phyloP scores from a whole-genome alignment of 225 moss, liverwort and hornwort species.

The Pleurozium schreberi region DNA sequence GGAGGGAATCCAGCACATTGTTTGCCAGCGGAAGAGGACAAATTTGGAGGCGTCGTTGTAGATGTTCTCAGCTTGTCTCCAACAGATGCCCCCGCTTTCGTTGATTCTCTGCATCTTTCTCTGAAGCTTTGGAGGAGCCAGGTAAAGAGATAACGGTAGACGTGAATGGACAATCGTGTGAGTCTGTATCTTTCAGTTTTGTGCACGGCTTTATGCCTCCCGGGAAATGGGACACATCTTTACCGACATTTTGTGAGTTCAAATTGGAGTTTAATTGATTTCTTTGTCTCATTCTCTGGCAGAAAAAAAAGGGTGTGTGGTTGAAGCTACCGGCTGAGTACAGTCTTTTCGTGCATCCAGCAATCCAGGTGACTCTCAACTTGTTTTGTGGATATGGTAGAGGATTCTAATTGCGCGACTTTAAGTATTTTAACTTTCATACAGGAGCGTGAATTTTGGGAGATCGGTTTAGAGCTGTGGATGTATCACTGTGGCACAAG shows the following conservation, averaged over 20 bases:
- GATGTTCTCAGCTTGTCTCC: conserved; percentile 12
- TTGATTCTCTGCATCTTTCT: conserved; percentile 3
- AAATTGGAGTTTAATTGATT: neutral
- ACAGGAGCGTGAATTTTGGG: neutral
- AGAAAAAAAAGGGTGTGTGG: conserved; percentile 49
- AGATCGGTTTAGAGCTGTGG: neutral
- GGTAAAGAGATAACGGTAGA: neutral
- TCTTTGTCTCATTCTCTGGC: neutral
- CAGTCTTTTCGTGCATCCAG: conserved; percentile 26
- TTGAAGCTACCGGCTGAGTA: conserved; percentile 20
- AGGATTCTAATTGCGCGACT: neutral
- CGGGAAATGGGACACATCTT: neutral
- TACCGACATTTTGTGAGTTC: neutral
- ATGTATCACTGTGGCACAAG: neutral
- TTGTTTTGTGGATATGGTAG: neutral
- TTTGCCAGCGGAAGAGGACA: conserved; percentile 11
- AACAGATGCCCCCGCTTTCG: conserved; percentile 1
- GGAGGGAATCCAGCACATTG: neutral
- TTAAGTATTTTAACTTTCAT: neutral
- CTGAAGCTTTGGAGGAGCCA: conserved; percentile 17
- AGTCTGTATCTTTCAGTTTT: neutral
- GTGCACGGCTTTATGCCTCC: neutral
- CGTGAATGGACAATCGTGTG: neutral
- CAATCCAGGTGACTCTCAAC: conserved; percentile 23
- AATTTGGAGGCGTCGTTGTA: conserved; percentile 20